Evolutionary conservation across 306 rosid genomes (phyloP).

Genomic region (Inga leiocalycina): DNA sequence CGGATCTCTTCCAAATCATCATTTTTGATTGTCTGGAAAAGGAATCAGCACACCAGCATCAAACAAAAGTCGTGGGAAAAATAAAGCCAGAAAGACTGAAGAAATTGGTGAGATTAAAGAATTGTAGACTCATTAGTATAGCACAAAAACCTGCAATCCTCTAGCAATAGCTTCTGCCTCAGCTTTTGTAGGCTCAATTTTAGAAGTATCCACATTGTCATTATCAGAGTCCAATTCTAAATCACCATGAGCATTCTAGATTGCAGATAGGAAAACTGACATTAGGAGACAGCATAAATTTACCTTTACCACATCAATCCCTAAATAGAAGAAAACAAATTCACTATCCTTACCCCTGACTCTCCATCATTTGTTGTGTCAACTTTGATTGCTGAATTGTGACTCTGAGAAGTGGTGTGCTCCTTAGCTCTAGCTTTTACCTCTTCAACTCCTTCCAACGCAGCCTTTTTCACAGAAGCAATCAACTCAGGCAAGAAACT

Average conservation of each 20-base stretch:
- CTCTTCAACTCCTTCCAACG: slow-evolving; percentile 66
- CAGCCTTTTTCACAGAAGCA: slow-evolving; percentile 80
- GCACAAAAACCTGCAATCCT: slow-evolving; percentile 85
- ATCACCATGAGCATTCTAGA: slow-evolving; percentile 73
- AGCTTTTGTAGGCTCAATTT: slow-evolving; percentile 93
- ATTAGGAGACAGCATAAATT: slow-evolving; percentile 32
- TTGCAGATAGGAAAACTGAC: slow-evolving; percentile 26
- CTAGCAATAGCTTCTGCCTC: slow-evolving; percentile 94
- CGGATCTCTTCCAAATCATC: slow-evolving; percentile 98
- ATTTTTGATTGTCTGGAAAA: slow-evolving; percentile 80
- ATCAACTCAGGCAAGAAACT: slow-evolving; percentile 83
- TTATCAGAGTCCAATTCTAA: slow-evolving; percentile 69
- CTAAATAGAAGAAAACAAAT: slow-evolving; percentile 19
- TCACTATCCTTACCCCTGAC: slow-evolving; percentile 57
- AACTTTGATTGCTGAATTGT: slow-evolving; percentile 44
- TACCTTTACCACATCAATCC: slow-evolving; percentile 18
- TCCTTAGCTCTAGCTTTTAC: slow-evolving; percentile 55
- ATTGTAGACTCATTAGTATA: slow-evolving; percentile 33
- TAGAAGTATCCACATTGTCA: slow-evolving; percentile 60
- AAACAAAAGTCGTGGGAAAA: slow-evolving; percentile 30
- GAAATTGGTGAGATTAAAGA: slow-evolving; percentile 12
- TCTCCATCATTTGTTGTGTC: slow-evolving; percentile 57
- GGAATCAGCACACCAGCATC: slow-evolving; percentile 34
- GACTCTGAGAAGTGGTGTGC: slow-evolving; percentile 37
- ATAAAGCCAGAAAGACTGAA: slow-evolving; percentile 26